Base-by-base conservation (phyloP, 1,284 basidiomycete genomes). In the Boletus sp. region DNA sequence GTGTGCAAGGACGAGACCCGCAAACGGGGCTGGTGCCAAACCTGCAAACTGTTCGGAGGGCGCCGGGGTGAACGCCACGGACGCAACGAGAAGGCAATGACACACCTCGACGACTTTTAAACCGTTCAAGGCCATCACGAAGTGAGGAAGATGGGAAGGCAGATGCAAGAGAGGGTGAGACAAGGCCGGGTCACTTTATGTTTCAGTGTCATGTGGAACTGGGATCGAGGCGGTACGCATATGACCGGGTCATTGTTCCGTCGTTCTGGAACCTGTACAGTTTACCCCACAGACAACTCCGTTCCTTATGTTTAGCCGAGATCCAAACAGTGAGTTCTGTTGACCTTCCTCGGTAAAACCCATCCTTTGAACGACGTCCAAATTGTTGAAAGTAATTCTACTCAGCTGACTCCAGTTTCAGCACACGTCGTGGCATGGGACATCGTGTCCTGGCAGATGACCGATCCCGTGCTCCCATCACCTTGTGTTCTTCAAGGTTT, bases 21-120 rank as follows among this genome's bases (percentile, higher is more conserved):
- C 85, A 66, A 90, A 93, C 0, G 91, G 92, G 2, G 85, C 91
- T 3, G 93, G 93, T 8, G 91, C 93, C 19, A 94, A 79, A n/a
- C 92, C 93, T 30, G 88, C 91, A 68, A 94, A 93, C 88, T 94
- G 64, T 21, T 40, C 28, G 33, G 38, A 27, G 9, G 5, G n/a
- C 31, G n/a, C n/a, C n/a, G n/a, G 1, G 14, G 52, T 67, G 16
- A 60, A 28, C 17, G 23, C 3, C 14, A 16, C 1, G 10, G 37
- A 40, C 2, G 1, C 28, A 5, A 48, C 11, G n/a, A n/a, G 17
- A 3, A 16, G 16, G 16, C 13, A 14, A 16, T 13, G 25, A 2
- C 40, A 50, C 56, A 85, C 86, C 78, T 88, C 86, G 60, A 88
- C 72, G 51, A 88, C 86, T 63, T 80, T 83, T 51, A 87, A 64